Conservation (phyloP, 768 basidiomycete species). For the Solioccasus polychromus region DNA sequence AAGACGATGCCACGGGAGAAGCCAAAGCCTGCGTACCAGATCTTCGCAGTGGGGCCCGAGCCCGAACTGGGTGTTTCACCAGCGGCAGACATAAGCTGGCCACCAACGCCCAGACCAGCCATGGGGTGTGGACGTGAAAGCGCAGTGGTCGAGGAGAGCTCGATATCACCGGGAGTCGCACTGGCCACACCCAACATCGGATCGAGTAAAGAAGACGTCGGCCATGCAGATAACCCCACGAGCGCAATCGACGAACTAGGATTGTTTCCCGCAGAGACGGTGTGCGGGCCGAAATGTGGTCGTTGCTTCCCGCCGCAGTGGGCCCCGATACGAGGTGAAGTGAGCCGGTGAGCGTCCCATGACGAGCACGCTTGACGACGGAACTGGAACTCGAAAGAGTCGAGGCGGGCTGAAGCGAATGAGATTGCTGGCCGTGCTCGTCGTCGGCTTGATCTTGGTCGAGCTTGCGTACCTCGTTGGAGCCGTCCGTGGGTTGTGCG, state of each 20-base stretch:
- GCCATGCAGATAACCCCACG: slow-evolving; percentile 33
- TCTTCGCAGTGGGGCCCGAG: slow-evolving; percentile 10
- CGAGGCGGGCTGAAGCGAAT: slow-evolving; percentile 12
- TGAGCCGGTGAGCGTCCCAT: slow-evolving; percentile 24
- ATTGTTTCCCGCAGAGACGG: slow-evolving; percentile 13
- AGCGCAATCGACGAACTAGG: slow-evolving; percentile 20
- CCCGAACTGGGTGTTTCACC: slow-evolving; percentile 15
- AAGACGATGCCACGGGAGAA: slow-evolving; percentile 13
- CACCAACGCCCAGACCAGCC: slow-evolving; percentile 4
- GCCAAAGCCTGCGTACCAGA: slow-evolving; percentile 14
- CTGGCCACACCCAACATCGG: slow-evolving; percentile 34
- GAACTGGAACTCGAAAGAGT: background rate
- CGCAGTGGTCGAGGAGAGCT: slow-evolving; percentile 19
- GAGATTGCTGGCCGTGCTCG: slow-evolving; percentile 12
- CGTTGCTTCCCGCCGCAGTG: slow-evolving; percentile 10
- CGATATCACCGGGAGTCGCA: slow-evolving; percentile 31
- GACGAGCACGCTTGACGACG: slow-evolving; percentile 25
- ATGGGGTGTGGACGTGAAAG: slow-evolving; percentile 11
- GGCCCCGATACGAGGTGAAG: slow-evolving; percentile 20
- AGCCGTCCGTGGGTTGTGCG: slow-evolving; percentile 15
- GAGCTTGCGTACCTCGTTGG: slow-evolving; percentile 14
- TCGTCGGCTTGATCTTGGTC: slow-evolving; percentile 31
- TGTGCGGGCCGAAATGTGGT: slow-evolving; percentile 20
- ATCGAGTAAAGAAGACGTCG: slow-evolving; percentile 25
- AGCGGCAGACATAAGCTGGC: slow-evolving; percentile 19